Base-by-base conservation (phyloP, 164 flowering plant genomes). In the Tetracentron sinense region DNA sequence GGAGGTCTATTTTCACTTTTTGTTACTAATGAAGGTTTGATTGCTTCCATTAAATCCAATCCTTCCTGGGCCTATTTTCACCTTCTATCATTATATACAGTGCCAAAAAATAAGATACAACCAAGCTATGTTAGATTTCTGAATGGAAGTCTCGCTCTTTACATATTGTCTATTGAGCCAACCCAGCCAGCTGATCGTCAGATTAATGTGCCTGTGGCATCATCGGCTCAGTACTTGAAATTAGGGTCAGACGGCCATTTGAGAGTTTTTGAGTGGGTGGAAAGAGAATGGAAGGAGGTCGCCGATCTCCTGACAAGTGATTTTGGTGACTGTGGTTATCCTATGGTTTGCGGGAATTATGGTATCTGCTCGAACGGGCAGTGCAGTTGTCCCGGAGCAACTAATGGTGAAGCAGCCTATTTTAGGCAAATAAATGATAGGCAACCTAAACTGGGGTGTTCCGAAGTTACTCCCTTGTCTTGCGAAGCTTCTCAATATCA, bases 201-300 rank as follows among this genome's bases (percentile, higher is more conserved):
- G 42, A 51, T 73, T 29, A 2, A 23, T 0, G 20, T 70, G 54
- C 63, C 66, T 33, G 54, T 2, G 15, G 72, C 72, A 20, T 58
- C 65, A 1, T 74, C 74, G 25, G 69, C 65, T 2, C 75, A 73
- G 16, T 75, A 64, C 48, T 65, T 75, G 73, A 78, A 56, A 49
- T 31, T 78, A 28, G 76, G 35, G 16, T 20, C 60, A 16, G 75
- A 75, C 51, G 77, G 82, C 62, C 79, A 69, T 66, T 57, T 75
- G 54, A 49, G 63, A 56, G 69, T 71, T 14, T 74, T 56, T 44
- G 64, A 73, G 14, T 74, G 78, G 75, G 27, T 6, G n/a, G 38
- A 30, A 17, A 4, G 54, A 27, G 56, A 35, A 31, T 64, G 54
- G 68, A 21, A 7, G 25, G 61, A 46, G 19, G 74, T 69, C 6